These are phyloP conservation scores for Macrophomina pseudophaseolina DNA, from an alignment of 2,329 filamentous ascomycete species.

Conservation along the genomic window DNA sequence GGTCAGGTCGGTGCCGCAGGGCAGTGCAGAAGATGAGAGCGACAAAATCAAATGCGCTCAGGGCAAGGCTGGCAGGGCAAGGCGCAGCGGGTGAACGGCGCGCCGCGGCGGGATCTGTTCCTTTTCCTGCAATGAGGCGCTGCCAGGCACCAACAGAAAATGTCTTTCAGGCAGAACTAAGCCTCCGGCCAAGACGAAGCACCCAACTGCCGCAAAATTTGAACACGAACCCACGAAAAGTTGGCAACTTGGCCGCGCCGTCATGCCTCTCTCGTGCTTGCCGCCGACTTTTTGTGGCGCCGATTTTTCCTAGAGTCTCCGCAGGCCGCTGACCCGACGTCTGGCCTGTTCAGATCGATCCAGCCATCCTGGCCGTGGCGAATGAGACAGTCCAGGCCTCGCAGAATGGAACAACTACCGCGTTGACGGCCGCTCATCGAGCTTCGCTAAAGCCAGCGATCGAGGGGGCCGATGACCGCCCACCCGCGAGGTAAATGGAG, in stretches of 20 bases:
- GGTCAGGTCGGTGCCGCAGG: not conserved
- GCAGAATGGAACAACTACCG: not conserved
- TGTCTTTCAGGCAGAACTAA: not conserved
- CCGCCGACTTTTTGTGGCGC: not conserved
- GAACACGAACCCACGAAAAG: not conserved
- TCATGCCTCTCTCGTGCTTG: not conserved
- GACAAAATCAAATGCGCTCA: not conserved
- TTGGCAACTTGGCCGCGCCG: not conserved
- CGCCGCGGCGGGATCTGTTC: conserved; percentile 7
- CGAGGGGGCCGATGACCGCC: not conserved
- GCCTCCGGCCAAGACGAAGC: not conserved
- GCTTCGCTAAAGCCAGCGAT: not conserved
- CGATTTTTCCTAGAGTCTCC: not conserved
- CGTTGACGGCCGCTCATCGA: not conserved
- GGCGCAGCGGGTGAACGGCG: not conserved
- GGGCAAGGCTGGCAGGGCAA: not conserved
- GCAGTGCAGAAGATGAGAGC: not conserved
- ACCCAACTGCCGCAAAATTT: not conserved
- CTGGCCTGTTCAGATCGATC: not conserved
- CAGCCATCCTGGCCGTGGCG: conserved; percentile 4
- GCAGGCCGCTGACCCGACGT: not conserved
- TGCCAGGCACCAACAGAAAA: not conserved
- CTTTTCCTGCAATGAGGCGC: not conserved
- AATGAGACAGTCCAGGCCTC: not conserved
- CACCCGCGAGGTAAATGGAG: not conserved